Conservation (phyloP, 2,329 filamentous ascomycete species). For the Colletotrichum musicola region DNA sequence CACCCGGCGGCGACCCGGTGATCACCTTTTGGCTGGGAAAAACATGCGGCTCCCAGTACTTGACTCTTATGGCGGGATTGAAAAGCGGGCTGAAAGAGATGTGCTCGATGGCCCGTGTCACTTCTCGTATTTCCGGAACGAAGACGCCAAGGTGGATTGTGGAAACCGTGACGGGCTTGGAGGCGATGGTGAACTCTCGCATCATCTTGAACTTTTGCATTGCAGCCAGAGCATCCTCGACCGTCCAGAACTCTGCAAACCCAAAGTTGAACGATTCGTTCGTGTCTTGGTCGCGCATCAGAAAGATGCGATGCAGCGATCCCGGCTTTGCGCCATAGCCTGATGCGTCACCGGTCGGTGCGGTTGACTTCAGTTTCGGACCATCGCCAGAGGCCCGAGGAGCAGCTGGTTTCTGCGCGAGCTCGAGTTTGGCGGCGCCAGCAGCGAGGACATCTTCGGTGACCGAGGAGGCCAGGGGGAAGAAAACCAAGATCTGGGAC, state of each 20-base stretch:
- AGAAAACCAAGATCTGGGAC: conserved; percentile 82
- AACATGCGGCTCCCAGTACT: conserved; percentile 81
- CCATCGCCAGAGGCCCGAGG: conserved; percentile 58
- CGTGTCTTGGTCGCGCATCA: conserved; percentile 79
- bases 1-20: conserved; percentile 62
- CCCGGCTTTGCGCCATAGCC: conserved; percentile 79
- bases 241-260: conserved; percentile 84
- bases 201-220: conserved; percentile 78
- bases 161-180: conserved; percentile 76
- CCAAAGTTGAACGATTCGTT: conserved; percentile 85
- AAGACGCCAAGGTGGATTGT: conserved; percentile 91
- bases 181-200: conserved; percentile 82
- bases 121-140: conserved; percentile 75
- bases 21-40: conserved; percentile 76
- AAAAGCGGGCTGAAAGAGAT: conserved; percentile 79
- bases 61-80: conserved; percentile 75
- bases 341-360: conserved; percentile 65
- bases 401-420: conserved; percentile 66
- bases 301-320: conserved; percentile 80
- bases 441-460: conserved; percentile 79
- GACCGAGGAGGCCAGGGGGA: conserved; percentile 77
- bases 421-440: conserved; percentile 79
- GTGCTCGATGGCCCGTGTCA: conserved; percentile 66
- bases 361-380: conserved; percentile 70
- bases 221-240: conserved; percentile 82